Base-by-base conservation (phyloP, 805 yeast species). In the Torulaspora gathmanii region DNA sequence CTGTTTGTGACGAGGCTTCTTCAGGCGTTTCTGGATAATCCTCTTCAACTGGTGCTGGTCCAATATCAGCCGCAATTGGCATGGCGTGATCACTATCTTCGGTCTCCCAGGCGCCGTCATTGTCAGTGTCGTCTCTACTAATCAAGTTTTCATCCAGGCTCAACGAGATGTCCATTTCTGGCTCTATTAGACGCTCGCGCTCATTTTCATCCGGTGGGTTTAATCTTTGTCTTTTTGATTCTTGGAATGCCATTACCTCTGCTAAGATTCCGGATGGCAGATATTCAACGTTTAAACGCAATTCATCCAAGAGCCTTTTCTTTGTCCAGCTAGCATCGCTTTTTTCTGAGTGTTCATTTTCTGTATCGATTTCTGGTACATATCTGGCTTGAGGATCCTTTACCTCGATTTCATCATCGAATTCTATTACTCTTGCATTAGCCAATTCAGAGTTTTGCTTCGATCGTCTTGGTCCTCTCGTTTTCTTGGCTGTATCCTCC, bases 291-390 rank as follows among this genome's bases (percentile, higher is more conserved):
- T 47, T 56, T 23, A 46, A 46, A 7, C 42, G 39, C 33, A 62
- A 40, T 19, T 61, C 58, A 16, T 45, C 50, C 52, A 57, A 49
- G 12, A 57, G 35, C 41, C 63, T 56, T 44, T 61, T 59, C 26
- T 34, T 42, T 3, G 37, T 49, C 15, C 39, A 22, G 16, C 20
- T 7, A n/a, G 15, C 11, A 12, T 39, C 42, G 16, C 22, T 17
- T 5, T 22, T 16, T 16, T 27, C 23, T 15, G 16, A 23, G 12
- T 29, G 29, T 9, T 31, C 35, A 10, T 22, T 19, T 26, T 27
- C 26, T 4, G 37, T 15, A 9, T 17, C 9, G 30, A 13, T 16
- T 9, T 13, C 26, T n/a, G 41, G 30, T 7, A 28, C 53, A 13
- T 34, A 52, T 36, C 50, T 51, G 2, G 41, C 43, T 7, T 44